Base-by-base conservation (phyloP, 1,284 basidiomycete genomes). In the Cutaneotrichosporon spelunceum region DNA sequence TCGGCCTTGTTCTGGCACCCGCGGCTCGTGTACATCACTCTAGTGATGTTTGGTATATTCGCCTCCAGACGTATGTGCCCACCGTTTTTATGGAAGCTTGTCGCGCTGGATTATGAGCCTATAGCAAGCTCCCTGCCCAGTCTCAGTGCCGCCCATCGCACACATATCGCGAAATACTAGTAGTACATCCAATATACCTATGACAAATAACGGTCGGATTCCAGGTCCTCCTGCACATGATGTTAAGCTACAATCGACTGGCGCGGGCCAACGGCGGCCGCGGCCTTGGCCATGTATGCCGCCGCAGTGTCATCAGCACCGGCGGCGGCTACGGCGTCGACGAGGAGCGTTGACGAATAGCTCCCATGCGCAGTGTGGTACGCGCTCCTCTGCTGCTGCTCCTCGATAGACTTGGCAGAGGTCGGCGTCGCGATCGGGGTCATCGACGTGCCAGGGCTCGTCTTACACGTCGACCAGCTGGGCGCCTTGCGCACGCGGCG, bases 381-480 rank as follows among this genome's bases (percentile, higher is more conserved):
- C 11, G 58, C 10, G 33, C 44, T 45, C 56, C 21, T 30, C 47
- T 44, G 59, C 36, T 27, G 44, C 47, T 44, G 59, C 36, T 49
- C 13, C 53, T 42, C 21, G 24, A 21, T 47, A n/a, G 39, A 53
- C 54, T 14, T 45, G 36, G 54, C 10, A 30, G 58, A 50, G 14
- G 42, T 56, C 3, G 64, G 64, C 23, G 64, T 65, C 21, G 61
- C 64, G n/a, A 65, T 55, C 4, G 63, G 60, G 21, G 63, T 61
- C 29, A 57, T 33, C 44, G 27, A 44, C 19, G 45, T 56, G 23
- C 48, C 60, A 1, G 53, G 42, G n/a, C 53, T 52, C n/a, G 64
- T 65, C 61, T 60, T 63, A 56, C 56, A 60, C 13, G 64, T 66
- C 48, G 56, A 57, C 64, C 64, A 66, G 24, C 57, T 59, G 4